Evolutionary conservation across 148 eudicot genomes (phyloP).

Genomic region (Spergularia marina): DNA sequence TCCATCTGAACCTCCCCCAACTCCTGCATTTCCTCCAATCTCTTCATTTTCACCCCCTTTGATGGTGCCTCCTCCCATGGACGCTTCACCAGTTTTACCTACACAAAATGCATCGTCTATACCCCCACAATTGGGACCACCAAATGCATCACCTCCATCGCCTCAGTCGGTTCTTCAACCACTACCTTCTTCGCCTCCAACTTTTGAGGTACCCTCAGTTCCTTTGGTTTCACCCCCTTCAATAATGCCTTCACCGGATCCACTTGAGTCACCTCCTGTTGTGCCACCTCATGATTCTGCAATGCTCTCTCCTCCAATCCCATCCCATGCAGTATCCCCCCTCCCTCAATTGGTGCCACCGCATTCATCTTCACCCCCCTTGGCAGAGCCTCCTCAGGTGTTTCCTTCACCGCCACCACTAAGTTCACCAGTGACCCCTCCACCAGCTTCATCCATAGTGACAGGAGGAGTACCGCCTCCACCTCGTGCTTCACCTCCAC

Average conservation of each 20-base stretch:
- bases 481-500: slow-evolving; percentile 24
- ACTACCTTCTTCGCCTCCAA: slow-evolving; percentile 20
- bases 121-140: slow-evolving; percentile 17
- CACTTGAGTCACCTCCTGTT: slow-evolving; percentile 17
- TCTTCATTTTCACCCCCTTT: slow-evolving; percentile 24
- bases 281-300: slow-evolving; percentile 27
- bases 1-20: slow-evolving; percentile 17
- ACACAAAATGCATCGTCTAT: slow-evolving; percentile 17
- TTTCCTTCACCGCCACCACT: slow-evolving; percentile 26
- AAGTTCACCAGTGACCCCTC: slow-evolving; percentile 16
- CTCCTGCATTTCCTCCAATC: slow-evolving; percentile 15
- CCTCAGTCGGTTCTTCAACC: slow-evolving; percentile 9
- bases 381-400: slow-evolving; percentile 20
- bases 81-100: slow-evolving; percentile 22
- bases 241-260: slow-evolving; percentile 13
- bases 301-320: slow-evolving; percentile 14
- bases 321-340: slow-evolving; percentile 25
- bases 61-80: slow-evolving; percentile 9
- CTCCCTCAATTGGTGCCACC: slow-evolving; percentile 20
- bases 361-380: slow-evolving; percentile 20
- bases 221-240: slow-evolving; percentile 19
- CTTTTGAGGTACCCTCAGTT: slow-evolving; percentile 3
- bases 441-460: slow-evolving; percentile 13
- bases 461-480: slow-evolving; percentile 20
- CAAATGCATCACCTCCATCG: slow-evolving; percentile 18